These are phyloP conservation scores for Petunia axillaris DNA, from an alignment of 257 asterid species.

Conservation along the genomic window DNA sequence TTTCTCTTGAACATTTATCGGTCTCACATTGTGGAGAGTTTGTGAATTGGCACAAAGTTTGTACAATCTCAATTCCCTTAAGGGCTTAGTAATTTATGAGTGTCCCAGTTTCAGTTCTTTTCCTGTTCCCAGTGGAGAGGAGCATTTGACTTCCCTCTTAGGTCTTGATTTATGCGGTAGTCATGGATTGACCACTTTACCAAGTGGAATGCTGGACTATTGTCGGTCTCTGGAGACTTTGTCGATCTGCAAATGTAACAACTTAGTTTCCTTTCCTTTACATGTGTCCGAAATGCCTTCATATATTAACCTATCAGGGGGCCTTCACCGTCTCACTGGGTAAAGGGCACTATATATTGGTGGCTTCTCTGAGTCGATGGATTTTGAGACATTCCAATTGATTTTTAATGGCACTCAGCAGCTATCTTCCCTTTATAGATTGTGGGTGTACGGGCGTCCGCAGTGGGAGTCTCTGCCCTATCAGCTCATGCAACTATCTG, in stretches of 20 bases:
- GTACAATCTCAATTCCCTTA: conserved; percentile 3
- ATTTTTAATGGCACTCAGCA: neutral
- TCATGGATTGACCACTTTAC: conserved; percentile 20
- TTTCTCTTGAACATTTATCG: neutral
- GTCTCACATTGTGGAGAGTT: too few species aligned
- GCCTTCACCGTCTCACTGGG: conserved; percentile 2
- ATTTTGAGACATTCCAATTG: neutral
- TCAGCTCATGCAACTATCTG: conserved; percentile 26
- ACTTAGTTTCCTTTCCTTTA: conserved; percentile 21
- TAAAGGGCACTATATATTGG: neutral
- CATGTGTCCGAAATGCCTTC: conserved; percentile 10
- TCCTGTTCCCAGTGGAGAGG: neutral
- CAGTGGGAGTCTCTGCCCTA: conserved; percentile 27
- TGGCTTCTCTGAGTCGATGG: conserved; percentile 10
- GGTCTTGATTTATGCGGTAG: too few species aligned
- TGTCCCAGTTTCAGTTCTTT: too few species aligned
- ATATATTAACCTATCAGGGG: rapidly evolving
- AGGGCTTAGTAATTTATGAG: too few species aligned
- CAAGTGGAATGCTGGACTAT: conserved; percentile 25
- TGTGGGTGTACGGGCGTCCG: neutral
- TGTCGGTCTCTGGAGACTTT: neutral
- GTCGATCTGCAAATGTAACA: rapidly evolving
- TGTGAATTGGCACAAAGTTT: conserved; percentile 26
- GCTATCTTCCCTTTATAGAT: neutral
- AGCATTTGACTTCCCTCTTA: conserved; percentile 19